Base-by-base conservation (phyloP, 2,329 filamentous ascomycete species). In the Stenocarpella maydis region DNA sequence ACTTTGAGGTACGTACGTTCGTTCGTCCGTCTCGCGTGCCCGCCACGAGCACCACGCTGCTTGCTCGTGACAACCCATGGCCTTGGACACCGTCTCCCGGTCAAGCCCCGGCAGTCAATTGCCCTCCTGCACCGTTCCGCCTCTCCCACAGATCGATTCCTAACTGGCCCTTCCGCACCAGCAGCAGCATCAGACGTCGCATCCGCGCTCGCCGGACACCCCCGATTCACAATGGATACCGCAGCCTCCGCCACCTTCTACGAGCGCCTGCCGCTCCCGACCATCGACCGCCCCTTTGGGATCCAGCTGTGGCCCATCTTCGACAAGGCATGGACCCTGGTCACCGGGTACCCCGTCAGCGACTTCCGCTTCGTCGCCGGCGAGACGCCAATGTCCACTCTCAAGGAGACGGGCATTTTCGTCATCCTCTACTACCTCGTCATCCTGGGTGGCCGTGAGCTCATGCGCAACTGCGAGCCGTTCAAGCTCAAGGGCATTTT, bases 301-400 rank as follows among this genome's bases (percentile, higher is more conserved):
- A 85, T 98, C 75, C 87, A 92, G 73, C 84, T 98, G 81, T 98
- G 96, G 96, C 94, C 95, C 76, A 90, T 97, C 82, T 98, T 98
- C 88, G 92, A 91, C 84, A 93, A 94, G 85, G 90, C 86, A 75
- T 98, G 92, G 83, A 91, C 92, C 79, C 81, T 86, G 69, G 85
- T 94, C 73, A 87, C 88, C 69, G 95, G 95, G 77, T 97, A 95
- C 82, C 90, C 93, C 73, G 91, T 92, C 72, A 90, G 93, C 74
- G 90, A 98, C 72, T 98, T 98, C 84, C 84, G 87, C 74, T 98
- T 98, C 82, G 86, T 90, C 71, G 87, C 90, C 52, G 93, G 93
- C 77, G 84, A 90, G 80, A 98, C 95, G 37, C 92, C 94, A 72
- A 91, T 98, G 88, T 97, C 95, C 67, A 98, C 95, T 4, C 85